phyloP scores from a whole-genome alignment of 192 early-diverging fungal genomes.

The Chytriomyces hyalinus region DNA sequence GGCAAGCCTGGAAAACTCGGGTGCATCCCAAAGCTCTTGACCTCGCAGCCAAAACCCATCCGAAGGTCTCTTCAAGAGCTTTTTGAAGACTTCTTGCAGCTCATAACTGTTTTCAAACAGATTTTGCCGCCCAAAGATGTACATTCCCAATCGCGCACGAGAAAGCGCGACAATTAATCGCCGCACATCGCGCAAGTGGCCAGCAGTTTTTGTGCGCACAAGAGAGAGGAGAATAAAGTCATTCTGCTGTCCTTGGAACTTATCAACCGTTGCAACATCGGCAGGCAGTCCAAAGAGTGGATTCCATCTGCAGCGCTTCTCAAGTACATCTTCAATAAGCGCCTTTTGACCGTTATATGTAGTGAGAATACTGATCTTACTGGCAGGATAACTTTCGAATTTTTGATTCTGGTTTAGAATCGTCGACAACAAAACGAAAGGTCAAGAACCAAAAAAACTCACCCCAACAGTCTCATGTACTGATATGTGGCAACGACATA shows the following conservation, averaged over 20 bases:
- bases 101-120: slow-evolving; percentile 86
- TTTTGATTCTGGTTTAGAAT: background rate
- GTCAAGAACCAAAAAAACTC: slow-evolving; percentile 7
- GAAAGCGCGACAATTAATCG: slow-evolving; percentile 94
- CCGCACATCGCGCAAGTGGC: slow-evolving; percentile 91
- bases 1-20: slow-evolving; percentile 3
- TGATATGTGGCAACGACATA: slow-evolving; percentile 93
- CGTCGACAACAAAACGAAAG: background rate
- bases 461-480: slow-evolving; percentile 94
- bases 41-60: slow-evolving; percentile 58
- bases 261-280: slow-evolving; percentile 90
- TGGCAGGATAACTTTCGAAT: slow-evolving; percentile 72
- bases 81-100: slow-evolving; percentile 70
- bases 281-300: slow-evolving; percentile 82
- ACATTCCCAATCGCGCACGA: slow-evolving; percentile 89
- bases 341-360: slow-evolving; percentile 98
- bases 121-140: slow-evolving; percentile 80
- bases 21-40: slow-evolving; percentile 17
- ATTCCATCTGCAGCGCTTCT: slow-evolving; percentile 84
- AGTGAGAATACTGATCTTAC: slow-evolving; percentile 91
- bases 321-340: slow-evolving; percentile 88
- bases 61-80: slow-evolving; percentile 67
- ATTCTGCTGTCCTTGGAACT: slow-evolving; percentile 91
- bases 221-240: slow-evolving; percentile 94
- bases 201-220: slow-evolving; percentile 87